phyloP scores from a whole-genome alignment of 169 alveolate species.

The Eimeria necatrix region DNA sequence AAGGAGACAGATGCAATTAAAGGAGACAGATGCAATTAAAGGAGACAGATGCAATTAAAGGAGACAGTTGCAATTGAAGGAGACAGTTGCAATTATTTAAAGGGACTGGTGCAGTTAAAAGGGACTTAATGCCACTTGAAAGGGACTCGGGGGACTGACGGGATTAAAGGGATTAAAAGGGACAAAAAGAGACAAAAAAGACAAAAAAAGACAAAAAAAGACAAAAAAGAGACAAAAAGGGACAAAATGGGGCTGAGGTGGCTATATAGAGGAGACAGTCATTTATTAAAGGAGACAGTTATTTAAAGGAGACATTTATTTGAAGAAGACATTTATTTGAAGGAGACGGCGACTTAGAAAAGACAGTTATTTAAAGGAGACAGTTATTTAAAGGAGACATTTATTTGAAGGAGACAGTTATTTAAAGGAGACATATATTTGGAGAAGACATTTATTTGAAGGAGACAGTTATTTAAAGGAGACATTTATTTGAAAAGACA shows the following conservation, averaged over 20 bases:
- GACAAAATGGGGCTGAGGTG: background rate
- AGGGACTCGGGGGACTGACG: too few relatives aligned
- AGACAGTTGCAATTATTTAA: too few relatives aligned
- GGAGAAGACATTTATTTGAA: too few relatives aligned
- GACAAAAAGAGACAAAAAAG: background rate
- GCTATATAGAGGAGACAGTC: background rate
- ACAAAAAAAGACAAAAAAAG: background rate
- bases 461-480: too few relatives aligned
- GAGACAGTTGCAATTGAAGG: too few relatives aligned
- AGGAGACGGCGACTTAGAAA: background rate
- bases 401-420: too few relatives aligned
- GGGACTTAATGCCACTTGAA: too few relatives aligned
- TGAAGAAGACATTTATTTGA: background rate
- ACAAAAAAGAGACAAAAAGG: background rate
- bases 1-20: background rate
- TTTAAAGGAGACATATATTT: background rate
- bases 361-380: background rate
- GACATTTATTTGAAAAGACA: too few relatives aligned
- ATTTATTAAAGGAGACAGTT: background rate
- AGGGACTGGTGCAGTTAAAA: too few relatives aligned
- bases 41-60: background rate
- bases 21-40: background rate
- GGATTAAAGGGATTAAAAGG: background rate
- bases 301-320: too few relatives aligned
- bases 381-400: too few relatives aligned